Evolutionary conservation across 805 yeast genomes (phyloP), one percentile per base, ranked within the genome.

Genomic region (Starmerella vaccinii): DNA sequence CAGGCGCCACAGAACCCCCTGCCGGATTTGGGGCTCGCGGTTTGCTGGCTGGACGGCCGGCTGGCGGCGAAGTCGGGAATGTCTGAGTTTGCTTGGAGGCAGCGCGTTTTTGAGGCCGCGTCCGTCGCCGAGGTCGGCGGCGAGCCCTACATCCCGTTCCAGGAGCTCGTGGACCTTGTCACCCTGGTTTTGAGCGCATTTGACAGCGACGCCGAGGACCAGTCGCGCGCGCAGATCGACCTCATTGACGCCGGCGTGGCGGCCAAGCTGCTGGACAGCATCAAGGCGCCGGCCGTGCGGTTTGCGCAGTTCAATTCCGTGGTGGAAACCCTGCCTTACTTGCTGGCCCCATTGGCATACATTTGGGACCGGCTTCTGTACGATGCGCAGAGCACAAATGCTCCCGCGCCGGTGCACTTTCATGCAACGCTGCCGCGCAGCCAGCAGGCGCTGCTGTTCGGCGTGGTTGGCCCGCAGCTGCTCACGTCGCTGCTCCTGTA

Each of bases 401-500:
- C 58, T n/a, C 35, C 40, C 15, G 35, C 27, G 7, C 26, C 32
- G 7, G 18, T 26, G 6, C 26, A 33, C 8, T 22, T 4, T 5
- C n/a, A 13, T 18, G 35, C 16, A 13, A 16, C 60, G 66, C 68
- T 54, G 65, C 67, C 56, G 67, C 73, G 53, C 45, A 72, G 61
- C 10, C 55, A 67, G 3, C 50, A 68, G 5, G 65, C 77, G 0
- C 78, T 75, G 53, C 58, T 78, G 15, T 64, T 70, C 2, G 62
- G 72, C 0, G 59, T 68, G 19, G 57, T 74, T 45, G 69, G 67
- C 42, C 55, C 58, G 6, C 44, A 53, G 12, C 50, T 59, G 4
- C 37, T 56, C 3, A 49, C 55, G 13, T 60, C 84, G 48, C 71
- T 77, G 40, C 78, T 77, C 57, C 72, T 89, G 10, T 89, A 81